phyloP scores from a whole-genome alignment of 2,329 filamentous ascomycete species.

The Diaporthe velutina region DNA sequence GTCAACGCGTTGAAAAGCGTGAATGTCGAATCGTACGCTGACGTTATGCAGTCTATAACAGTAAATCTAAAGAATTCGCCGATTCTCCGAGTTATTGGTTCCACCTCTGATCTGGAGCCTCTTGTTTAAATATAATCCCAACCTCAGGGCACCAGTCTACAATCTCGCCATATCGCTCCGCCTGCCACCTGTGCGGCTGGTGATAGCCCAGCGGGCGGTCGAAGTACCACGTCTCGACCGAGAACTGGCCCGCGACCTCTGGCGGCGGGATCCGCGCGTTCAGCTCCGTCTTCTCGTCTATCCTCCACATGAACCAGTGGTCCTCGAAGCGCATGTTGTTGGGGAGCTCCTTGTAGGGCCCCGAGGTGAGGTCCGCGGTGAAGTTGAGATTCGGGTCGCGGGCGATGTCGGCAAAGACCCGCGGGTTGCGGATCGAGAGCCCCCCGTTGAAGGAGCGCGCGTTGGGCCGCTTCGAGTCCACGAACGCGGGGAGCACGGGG shows the following conservation, averaged over 20 bases:
- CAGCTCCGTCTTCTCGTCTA: slow-evolving; percentile 37
- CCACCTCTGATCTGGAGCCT: slow-evolving; percentile 24
- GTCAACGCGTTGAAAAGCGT: not conserved
- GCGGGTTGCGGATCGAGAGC: slow-evolving; percentile 49
- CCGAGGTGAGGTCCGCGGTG: slow-evolving; percentile 12
- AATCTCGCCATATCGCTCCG: slow-evolving; percentile 44
- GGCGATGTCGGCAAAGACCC: slow-evolving; percentile 40
- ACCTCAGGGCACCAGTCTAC: slow-evolving; percentile 48
- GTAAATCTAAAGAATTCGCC: not conserved
- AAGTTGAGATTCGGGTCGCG: slow-evolving; percentile 25
- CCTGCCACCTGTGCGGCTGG: slow-evolving; percentile 43
- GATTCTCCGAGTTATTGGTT: not conserved
- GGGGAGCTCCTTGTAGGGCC: not conserved
- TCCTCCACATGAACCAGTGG: slow-evolving; percentile 45
- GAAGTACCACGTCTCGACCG: slow-evolving; percentile 44
- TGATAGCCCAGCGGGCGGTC: slow-evolving; percentile 45
- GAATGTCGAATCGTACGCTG: not conserved
- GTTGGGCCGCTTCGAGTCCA: slow-evolving; percentile 6
- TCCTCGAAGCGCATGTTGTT: slow-evolving; percentile 42
- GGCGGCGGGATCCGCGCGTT: slow-evolving; percentile 40
- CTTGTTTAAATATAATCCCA: slow-evolving; percentile 34
- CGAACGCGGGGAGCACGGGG: slow-evolving; percentile 42
- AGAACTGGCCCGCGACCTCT: slow-evolving; percentile 43
- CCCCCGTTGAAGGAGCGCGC: slow-evolving; percentile 49
- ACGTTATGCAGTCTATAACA: not conserved